phyloP scores from a whole-genome alignment of 2,329 filamentous ascomycete genomes.

The Mycosphaerella sp. region DNA sequence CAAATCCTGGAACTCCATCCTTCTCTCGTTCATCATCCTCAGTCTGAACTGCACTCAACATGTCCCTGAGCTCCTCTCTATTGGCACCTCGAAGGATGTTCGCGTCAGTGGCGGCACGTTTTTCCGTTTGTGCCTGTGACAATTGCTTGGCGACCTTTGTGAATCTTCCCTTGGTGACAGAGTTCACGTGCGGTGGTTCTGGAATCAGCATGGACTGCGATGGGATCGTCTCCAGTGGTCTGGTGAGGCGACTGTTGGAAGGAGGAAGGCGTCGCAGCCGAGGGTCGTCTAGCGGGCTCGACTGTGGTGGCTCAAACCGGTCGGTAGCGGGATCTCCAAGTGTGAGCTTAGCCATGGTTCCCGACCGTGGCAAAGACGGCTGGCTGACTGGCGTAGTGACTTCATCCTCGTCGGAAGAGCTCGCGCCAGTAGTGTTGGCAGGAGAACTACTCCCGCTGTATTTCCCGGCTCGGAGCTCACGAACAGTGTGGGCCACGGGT shows the following conservation, averaged over 20 bases:
- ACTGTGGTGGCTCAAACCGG: neutral
- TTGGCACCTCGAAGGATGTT: neutral
- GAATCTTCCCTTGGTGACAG: neutral
- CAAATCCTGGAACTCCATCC: neutral
- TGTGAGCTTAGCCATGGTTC: constrained; percentile 1
- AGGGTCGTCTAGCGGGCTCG: constrained; percentile 1
- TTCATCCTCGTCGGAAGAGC: constrained; percentile 25
- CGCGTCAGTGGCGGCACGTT: neutral
- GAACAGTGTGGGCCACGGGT: neutral
- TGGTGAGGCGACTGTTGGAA: constrained; percentile 26
- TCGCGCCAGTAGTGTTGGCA: constrained; percentile 20
- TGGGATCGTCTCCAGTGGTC: constrained; percentile 26
- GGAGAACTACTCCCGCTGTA: constrained; percentile 24
- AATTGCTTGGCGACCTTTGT: neutral
- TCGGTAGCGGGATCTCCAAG: neutral
- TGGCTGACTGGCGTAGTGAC: constrained; percentile 21
- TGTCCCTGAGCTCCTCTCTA: neutral
- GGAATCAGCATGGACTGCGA: constrained; percentile 22
- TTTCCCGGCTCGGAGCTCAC: neutral
- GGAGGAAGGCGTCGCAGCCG: constrained; percentile 13
- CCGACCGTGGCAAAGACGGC: constrained; percentile 3
- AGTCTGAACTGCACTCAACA: neutral
- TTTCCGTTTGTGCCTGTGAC: neutral
- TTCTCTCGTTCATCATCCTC: neutral
- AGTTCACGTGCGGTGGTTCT: neutral